Percentiles rank a stretch among this genome's conserved stretches.
phyloP scores from a whole-genome alignment of 2,329 filamentous ascomycete species.

The Trichoderma koningiopsis region DNA sequence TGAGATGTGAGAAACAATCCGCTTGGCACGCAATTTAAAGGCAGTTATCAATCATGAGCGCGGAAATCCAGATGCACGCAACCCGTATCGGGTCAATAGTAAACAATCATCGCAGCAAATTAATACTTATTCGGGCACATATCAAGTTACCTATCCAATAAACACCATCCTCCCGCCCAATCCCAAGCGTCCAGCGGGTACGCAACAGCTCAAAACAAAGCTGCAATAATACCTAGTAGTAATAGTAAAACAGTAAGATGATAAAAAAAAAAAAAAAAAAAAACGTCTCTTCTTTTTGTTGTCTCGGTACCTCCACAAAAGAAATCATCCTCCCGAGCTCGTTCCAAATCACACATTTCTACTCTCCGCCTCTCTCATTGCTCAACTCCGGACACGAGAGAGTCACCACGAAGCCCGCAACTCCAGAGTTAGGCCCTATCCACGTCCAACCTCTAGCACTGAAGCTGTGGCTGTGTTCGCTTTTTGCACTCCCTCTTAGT shows the following conservation, averaged over 20 bases:
- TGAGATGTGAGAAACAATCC: neutral
- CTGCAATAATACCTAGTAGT: neutral
- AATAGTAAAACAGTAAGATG: neutral
- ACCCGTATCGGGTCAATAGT: neutral
- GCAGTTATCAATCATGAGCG: neutral
- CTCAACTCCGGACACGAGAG: slow-evolving; percentile 9
- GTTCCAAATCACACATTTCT: neutral
- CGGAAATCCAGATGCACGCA: neutral
- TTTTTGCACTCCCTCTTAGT: neutral
- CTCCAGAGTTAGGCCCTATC: neutral
- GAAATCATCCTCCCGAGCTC: neutral
- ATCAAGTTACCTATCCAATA: slow-evolving; percentile 19
- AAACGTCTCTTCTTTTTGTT: slow-evolving; percentile 14
- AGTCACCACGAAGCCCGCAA: neutral
- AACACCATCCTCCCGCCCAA: slow-evolving; percentile 9
- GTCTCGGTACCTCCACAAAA: neutral
- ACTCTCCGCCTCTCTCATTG: neutral
- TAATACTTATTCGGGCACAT: slow-evolving; percentile 18
- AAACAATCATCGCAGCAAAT: slow-evolving; percentile 10
- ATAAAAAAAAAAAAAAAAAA: too few relatives aligned
- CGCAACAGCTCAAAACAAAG: slow-evolving; percentile 13
- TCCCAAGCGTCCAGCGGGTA: slow-evolving; percentile 1
- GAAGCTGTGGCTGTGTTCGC: neutral
- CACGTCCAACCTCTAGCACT: neutral
- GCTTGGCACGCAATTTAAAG: neutral